Conservation (phyloP, 2,329 filamentous ascomycete genomes). For the Claviceps sp. region DNA sequence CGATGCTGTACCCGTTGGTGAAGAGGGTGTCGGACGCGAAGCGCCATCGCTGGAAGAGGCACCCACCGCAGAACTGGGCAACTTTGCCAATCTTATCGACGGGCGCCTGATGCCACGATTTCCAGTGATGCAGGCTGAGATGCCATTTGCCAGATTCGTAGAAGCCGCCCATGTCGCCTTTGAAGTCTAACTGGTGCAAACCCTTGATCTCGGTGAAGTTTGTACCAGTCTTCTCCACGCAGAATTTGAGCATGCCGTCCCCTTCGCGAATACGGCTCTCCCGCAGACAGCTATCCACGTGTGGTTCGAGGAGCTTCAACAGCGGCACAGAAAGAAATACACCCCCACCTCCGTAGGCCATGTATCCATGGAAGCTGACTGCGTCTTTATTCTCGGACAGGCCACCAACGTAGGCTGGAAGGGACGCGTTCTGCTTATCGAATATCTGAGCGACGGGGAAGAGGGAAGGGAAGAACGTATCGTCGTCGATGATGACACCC, state of each 20-base stretch:
- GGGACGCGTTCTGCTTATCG: slow-evolving; percentile 31
- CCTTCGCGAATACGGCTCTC: slow-evolving; percentile 29
- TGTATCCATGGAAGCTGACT: slow-evolving; percentile 39
- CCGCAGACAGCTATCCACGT: slow-evolving; percentile 34
- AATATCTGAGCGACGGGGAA: slow-evolving; percentile 35
- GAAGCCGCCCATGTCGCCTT: slow-evolving; percentile 41
- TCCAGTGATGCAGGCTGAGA: slow-evolving; percentile 50
- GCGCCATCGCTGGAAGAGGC: slow-evolving; percentile 43
- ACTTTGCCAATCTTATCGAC: slow-evolving; percentile 11
- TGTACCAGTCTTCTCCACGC: slow-evolving; percentile 38
- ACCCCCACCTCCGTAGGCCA: slow-evolving; percentile 49
- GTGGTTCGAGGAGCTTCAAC: slow-evolving; percentile 30
- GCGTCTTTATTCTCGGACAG: slow-evolving; percentile 42
- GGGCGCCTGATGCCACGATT: slow-evolving; percentile 41
- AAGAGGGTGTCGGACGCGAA: slow-evolving; percentile 35
- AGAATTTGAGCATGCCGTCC: slow-evolving; percentile 43
- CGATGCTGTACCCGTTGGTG: slow-evolving; percentile 46
- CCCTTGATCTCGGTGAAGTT: slow-evolving; percentile 41
- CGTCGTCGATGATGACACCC: slow-evolving; percentile 47
- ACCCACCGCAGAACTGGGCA: slow-evolving; percentile 38
- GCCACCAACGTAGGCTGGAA: slow-evolving; percentile 40
- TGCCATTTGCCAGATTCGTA: slow-evolving; percentile 44
- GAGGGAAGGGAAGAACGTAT: slow-evolving; percentile 49
- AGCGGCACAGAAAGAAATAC: slow-evolving; percentile 43
- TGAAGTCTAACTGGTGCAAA: slow-evolving; percentile 44